Base-by-base conservation (phyloP, 805 yeast genomes). In the Metschnikowia similis region DNA sequence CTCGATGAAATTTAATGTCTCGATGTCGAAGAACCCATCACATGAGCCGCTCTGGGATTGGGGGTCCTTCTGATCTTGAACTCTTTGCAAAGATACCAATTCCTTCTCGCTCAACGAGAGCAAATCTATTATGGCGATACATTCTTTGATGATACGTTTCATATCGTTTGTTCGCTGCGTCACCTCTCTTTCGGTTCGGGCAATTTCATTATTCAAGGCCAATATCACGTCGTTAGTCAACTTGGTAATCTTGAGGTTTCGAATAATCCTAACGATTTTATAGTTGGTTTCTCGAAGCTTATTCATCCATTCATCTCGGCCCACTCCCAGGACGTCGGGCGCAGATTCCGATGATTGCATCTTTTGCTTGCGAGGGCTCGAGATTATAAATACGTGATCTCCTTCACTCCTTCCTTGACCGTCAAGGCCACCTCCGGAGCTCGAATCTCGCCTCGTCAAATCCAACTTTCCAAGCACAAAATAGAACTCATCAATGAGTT, bases 11-110 rank as follows among this genome's bases (percentile, higher is more conserved):
- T 53, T 58, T 34, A 74, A 56, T 0, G 77, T 72, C 37, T 71
- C 77, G 2, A 57, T 49, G 48, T 72, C 77, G 47, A 74, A 63
- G 37, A 61, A 65, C 8, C 69, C 69, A 26, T 68, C 73, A n/a
- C 50, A 51, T 48, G 39, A 54, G 54, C 31, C 51, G 54, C 35
- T 57, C 48, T 16, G 41, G 43, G 5, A 49, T 9, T 34, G 36
- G 8, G 34, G 8, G 46, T 34, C 35, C 42, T 40, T 40, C 39
- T 32, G 43, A 6, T 59, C 63, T 39, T 54, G 62, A 45, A 62
- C 63, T 40, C 61, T 63, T 52, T 73, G 77, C 6, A 72, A 54
- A 11, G 62, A 60, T 0, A 65, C 52, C 4, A 74, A 48, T 43
- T 71, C 72, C 27, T 63, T 68, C 27, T 72, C 70, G 16, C 50